A percentile compares a stretch with the other conserved stretches of the same genome.
Evolutionary conservation across 306 rosid genomes (phyloP).

Genomic region (Fagus crenata): DNA sequence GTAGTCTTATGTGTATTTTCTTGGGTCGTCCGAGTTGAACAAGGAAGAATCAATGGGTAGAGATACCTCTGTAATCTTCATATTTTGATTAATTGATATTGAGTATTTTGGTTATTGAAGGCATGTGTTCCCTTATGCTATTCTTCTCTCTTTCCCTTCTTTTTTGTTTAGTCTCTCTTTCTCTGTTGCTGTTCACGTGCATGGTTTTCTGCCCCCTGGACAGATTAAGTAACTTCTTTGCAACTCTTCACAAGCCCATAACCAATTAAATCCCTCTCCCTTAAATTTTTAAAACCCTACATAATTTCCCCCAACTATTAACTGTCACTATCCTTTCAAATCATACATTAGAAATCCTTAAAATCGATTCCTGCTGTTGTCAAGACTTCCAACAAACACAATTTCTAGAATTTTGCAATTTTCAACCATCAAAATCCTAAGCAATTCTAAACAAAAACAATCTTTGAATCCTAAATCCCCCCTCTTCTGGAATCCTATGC

Average conservation of each 20-base stretch:
- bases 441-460: not conserved
- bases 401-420: not conserved
- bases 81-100: not conserved
- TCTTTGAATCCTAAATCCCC: not conserved
- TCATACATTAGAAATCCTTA: not conserved
- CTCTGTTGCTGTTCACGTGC: not conserved
- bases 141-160: not conserved
- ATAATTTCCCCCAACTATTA: not conserved
- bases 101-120: conserved; percentile 1
- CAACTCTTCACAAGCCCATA: not conserved
- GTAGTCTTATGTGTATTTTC: not conserved
- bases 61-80: conserved; percentile 6
- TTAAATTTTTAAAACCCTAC: not conserved
- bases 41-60: not conserved
- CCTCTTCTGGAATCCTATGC: not conserved
- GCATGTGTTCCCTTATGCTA: not conserved
- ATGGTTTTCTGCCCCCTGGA: not conserved
- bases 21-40: not conserved
- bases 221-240: not conserved
- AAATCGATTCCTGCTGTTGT: not conserved
- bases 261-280: not conserved
- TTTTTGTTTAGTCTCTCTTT: not conserved
- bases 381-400: not conserved
- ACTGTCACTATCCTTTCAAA: not conserved
- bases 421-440: not conserved